Percentiles rank a stretch among this genome's conserved stretches.
phyloP scores from a whole-genome alignment of 2,329 filamentous ascomycete species.

The Diaporthe australafricana region DNA sequence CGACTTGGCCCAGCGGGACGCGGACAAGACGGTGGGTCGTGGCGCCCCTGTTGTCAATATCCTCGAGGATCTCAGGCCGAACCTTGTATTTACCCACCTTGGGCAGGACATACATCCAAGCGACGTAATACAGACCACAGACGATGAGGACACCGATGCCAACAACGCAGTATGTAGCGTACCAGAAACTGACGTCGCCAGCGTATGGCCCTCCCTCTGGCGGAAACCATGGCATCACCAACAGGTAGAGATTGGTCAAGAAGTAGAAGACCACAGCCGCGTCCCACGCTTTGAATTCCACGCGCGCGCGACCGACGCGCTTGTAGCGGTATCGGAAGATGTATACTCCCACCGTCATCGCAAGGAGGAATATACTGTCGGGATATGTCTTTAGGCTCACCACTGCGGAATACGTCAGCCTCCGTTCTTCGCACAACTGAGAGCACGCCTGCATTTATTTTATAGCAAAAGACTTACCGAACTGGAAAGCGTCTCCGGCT shows the following conservation, averaged over 20 bases:
- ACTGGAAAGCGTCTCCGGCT: slow-evolving; percentile 73
- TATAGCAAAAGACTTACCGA: slow-evolving; percentile 51
- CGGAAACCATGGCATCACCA: slow-evolving; percentile 76
- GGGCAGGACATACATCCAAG: slow-evolving; percentile 54
- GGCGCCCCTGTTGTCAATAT: slow-evolving; percentile 13
- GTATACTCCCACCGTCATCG: slow-evolving; percentile 65
- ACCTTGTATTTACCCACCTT: slow-evolving; percentile 56
- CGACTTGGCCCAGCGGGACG: background rate
- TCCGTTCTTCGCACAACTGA: slow-evolving; percentile 44
- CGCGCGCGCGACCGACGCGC: slow-evolving; percentile 55
- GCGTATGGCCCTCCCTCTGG: slow-evolving; percentile 63
- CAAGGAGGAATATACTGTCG: slow-evolving; percentile 57
- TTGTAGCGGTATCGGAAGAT: slow-evolving; percentile 63
- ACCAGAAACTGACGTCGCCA: slow-evolving; percentile 76
- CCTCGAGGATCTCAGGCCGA: slow-evolving; percentile 57
- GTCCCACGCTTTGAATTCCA: slow-evolving; percentile 68
- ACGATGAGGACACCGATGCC: slow-evolving; percentile 48
- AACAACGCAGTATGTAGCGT: slow-evolving; percentile 72
- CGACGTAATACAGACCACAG: slow-evolving; percentile 7
- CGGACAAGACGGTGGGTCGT: slow-evolving; percentile 9
- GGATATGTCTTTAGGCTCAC: slow-evolving; percentile 14
- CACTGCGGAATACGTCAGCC: background rate
- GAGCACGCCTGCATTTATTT: too few relatives aligned
- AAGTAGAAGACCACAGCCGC: slow-evolving; percentile 66
- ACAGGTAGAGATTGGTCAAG: slow-evolving; percentile 66